Percentiles rank a stretch among this genome's conserved stretches.
Conservation (phyloP, 345 rosid species). For the Punica granatum region DNA sequence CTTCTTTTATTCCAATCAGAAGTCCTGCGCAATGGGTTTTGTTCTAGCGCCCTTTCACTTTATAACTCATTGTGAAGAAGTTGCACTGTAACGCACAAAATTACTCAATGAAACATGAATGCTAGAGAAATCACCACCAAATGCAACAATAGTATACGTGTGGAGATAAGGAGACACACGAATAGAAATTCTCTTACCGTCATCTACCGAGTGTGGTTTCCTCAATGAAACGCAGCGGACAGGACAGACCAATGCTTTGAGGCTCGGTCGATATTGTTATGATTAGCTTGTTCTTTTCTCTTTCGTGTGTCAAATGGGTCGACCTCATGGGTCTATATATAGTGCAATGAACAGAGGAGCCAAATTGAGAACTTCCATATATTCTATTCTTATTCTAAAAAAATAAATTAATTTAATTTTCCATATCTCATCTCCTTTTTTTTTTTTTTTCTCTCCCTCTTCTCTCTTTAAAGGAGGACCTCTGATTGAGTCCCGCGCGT, state of each 20-base stretch:
- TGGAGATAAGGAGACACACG: neutral
- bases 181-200: neutral
- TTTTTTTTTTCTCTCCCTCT: neutral
- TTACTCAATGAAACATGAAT: too few species aligned
- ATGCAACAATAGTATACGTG: too few species aligned
- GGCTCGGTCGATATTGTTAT: neutral
- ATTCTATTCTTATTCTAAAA: neutral
- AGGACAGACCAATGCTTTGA: neutral
- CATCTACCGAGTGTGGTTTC: neutral
- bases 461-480: neutral
- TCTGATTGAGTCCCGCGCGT: conserved; percentile 3
- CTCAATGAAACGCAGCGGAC: neutral
- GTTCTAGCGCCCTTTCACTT: too few species aligned
- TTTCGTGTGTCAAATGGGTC: neutral
- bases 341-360: neutral
- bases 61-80: too few species aligned
- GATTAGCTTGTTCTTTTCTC: neutral
- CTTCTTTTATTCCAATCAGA: too few species aligned
- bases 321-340: neutral
- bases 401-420: neutral
- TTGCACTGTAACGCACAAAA: too few species aligned
- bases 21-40: too few species aligned
- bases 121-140: too few species aligned
- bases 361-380: neutral
- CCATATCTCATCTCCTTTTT: neutral